These are phyloP conservation scores for Fragaria nilgerrensis DNA, from an alignment of 306 rosid species.

Conservation along the genomic window DNA sequence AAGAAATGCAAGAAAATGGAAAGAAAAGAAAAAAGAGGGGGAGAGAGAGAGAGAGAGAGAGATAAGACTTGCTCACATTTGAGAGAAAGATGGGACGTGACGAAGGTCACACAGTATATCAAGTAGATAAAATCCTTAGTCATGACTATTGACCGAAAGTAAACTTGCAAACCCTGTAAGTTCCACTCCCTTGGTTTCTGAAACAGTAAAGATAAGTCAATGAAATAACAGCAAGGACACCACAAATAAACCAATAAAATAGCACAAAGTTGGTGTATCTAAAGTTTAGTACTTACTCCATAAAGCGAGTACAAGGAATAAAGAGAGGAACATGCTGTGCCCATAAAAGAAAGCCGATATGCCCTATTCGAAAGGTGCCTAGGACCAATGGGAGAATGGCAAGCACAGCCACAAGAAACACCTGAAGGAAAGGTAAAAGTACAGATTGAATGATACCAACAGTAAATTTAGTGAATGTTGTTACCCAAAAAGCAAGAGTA, in stretches of 20 bases:
- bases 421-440: slow-evolving; percentile 47
- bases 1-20: background rate
- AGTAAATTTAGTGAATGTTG: background rate
- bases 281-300: slow-evolving; percentile 56
- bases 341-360: slow-evolving; percentile 86
- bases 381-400: slow-evolving; percentile 83
- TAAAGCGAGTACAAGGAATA: slow-evolving; percentile 69
- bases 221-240: slow-evolving; percentile 17
- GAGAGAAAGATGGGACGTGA: slow-evolving; percentile 78
- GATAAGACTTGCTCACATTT: slow-evolving; percentile 54
- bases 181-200: slow-evolving; percentile 97
- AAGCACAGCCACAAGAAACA: slow-evolving; percentile 81
- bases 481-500: slow-evolving; percentile 5
- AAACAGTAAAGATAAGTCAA: slow-evolving; percentile 26
- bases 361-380: slow-evolving; percentile 74
- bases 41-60: background rate
- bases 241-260: background rate
- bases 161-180: slow-evolving; percentile 80
- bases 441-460: slow-evolving; percentile 16
- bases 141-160: slow-evolving; percentile 68
- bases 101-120: slow-evolving; percentile 73
- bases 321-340: slow-evolving; percentile 77
- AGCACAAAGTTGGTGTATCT: background rate
- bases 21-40: background rate
- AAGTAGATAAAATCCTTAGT: slow-evolving; percentile 87